Base-by-base conservation (phyloP, 2,329 filamentous ascomycete species). In the Pseudonectria foliicola region DNA sequence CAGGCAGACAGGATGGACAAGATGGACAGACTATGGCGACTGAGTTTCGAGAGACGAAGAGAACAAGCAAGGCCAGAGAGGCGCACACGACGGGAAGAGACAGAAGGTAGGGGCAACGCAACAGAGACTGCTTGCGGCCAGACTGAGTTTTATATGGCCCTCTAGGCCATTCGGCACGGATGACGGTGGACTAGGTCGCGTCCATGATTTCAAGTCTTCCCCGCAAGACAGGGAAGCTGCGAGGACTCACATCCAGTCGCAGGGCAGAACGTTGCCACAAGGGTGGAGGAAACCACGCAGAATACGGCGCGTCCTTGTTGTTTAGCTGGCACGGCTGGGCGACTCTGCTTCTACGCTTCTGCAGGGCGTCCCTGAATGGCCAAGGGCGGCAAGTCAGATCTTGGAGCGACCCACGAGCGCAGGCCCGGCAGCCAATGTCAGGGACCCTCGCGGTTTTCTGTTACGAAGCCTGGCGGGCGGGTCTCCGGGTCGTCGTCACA, bases 401-500 rank as follows among this genome's bases (percentile, higher is more conserved):
- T 21, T 21, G 5, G 5, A 21, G 5, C 18, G 18, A 21, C 18
- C 18, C 18, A 21, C 18, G 18, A 21, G 18, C 5, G 18, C 18
- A 8, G 18, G 5, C 5, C 18, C 5, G 18, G 27, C 33, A 29
- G 39, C 49, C 44, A 52, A 49, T 48, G 39, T 31, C 30, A 33
- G 39, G 37, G 40, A 21, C 15, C 15, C 10, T 6, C 5, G 8
- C 7, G 8, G n/a, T 31, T 31, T 14, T 29, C 27, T 12, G 37
- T 25, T 31, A 34, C 12, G 31, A 32, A 37, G 39, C 3, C 34
- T 52, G 50, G 49, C 45, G 49, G n/a, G n/a, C 7, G 29, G 16
- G 18, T 8, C 40, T 48, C 51, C 49, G 49, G 49, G 44, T 51
- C 49, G 49, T 52, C 49, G 49, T 52, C 42, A 43, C 30, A 31